These are phyloP conservation scores for Sisymbrium altissimum DNA, from an alignment of 345 rosid species.

Conservation along the genomic window DNA sequence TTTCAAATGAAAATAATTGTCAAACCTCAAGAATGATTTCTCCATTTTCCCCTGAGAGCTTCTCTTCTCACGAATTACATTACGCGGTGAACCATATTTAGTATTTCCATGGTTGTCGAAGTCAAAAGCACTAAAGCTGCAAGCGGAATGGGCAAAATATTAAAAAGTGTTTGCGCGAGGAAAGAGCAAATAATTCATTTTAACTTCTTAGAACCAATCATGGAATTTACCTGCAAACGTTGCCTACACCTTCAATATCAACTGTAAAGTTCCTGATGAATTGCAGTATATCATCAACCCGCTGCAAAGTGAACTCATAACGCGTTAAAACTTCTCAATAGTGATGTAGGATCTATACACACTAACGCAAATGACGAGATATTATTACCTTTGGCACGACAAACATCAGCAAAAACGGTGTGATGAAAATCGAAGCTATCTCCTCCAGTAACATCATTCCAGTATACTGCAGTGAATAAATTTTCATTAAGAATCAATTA, in stretches of 20 bases:
- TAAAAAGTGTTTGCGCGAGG: not conserved
- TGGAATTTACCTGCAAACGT: slow-evolving; percentile 75
- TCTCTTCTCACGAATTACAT: slow-evolving; percentile 49
- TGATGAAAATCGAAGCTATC: slow-evolving; percentile 94
- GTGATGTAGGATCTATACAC: not conserved
- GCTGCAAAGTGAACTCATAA: slow-evolving; percentile 50
- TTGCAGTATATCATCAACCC: slow-evolving; percentile 88
- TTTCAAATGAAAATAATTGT: not conserved
- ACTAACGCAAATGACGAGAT: not conserved
- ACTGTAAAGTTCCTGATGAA: slow-evolving; percentile 84
- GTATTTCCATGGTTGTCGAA: slow-evolving; percentile 83
- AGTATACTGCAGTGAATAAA: slow-evolving; percentile 62
- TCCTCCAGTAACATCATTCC: slow-evolving; percentile 98
- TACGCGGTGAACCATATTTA: slow-evolving; percentile 75
- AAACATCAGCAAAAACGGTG: slow-evolving; percentile 84
- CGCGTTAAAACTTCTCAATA: not conserved
- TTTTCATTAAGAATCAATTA: not conserved
- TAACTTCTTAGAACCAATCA: not conserved
- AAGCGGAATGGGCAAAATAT: not conserved
- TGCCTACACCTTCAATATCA: slow-evolving; percentile 93
- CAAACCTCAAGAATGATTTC: slow-evolving; percentile 94
- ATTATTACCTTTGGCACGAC: slow-evolving; percentile 74
- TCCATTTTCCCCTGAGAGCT: slow-evolving; percentile 99
- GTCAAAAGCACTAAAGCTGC: slow-evolving; percentile 87
- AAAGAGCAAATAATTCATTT: not conserved